Evolutionary conservation across 768 basidiomycete species (phyloP).

Genomic region (Lyophyllum atratum): DNA sequence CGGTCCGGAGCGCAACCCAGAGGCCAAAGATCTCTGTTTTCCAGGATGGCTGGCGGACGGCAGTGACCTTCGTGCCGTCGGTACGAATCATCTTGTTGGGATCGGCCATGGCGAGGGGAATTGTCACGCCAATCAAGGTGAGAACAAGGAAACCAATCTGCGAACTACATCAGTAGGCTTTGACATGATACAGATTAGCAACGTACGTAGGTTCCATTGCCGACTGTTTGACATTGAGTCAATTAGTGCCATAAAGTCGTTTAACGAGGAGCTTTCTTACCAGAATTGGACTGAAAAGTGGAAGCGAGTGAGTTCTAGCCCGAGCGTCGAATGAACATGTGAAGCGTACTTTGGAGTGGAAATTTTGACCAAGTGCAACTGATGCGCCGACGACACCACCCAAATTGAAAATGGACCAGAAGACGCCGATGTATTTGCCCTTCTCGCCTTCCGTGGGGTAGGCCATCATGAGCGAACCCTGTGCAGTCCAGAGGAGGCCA

Average conservation of each 20-base stretch:
- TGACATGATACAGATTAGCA: not conserved
- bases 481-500: constrained; percentile 77
- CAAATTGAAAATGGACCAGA: constrained; percentile 84
- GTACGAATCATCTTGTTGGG: constrained; percentile 74
- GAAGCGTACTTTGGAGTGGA: constrained; percentile 53
- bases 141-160: constrained; percentile 81
- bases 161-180: not conserved
- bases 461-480: constrained; percentile 80
- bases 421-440: constrained; percentile 77
- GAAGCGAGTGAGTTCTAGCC: constrained; percentile 21
- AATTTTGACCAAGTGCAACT: constrained; percentile 74
- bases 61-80: constrained; percentile 68
- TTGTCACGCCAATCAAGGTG: constrained; percentile 63
- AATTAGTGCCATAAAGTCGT: not conserved
- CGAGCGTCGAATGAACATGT: not conserved
- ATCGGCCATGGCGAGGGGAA: constrained; percentile 72
- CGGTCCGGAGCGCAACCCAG: constrained; percentile 64
- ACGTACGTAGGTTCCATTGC: constrained; percentile 77
- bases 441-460: constrained; percentile 83
- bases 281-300: constrained; percentile 35
- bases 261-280: constrained; percentile 24
- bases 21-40: constrained; percentile 74
- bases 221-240: constrained; percentile 38
- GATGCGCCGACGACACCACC: constrained; percentile 80
- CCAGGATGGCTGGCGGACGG: constrained; percentile 75